Base-by-base conservation (phyloP, 2,329 filamentous ascomycete genomes). In the Trichophyton equinum region DNA sequence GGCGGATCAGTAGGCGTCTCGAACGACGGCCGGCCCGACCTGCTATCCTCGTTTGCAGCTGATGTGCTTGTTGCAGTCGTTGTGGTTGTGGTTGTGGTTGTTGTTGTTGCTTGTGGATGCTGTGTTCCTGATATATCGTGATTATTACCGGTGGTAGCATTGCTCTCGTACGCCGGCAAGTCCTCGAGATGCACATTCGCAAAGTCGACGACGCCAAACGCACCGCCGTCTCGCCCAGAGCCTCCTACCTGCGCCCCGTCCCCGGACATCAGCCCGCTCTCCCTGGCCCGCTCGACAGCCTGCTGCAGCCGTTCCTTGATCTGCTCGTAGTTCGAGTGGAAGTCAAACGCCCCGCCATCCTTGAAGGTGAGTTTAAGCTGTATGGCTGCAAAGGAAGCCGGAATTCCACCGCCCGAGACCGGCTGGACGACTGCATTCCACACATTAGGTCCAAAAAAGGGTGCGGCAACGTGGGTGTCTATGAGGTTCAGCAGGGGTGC, bases 291-390 rank as follows among this genome's bases (percentile, higher is more conserved):
- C 61, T 94, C 88, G 42, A 91, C 83, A 6, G 86, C 89, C 68
- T 96, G 89, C 65, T 87, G 82, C 61, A 96, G 76, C 5, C 90
- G 82, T 70, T 95, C 91, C 70, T 89, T 91, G 65, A 96, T 85
- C 61, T 87, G 81, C 68, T 95, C 89, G 69, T 91, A 96, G 59
- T 83, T 83, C 58, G 84, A 82, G 68, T 91, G 86, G 70, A 95
- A 97, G 67, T 96, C 91, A 72, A 88, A 94, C 62, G 91, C 91
- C n/a, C 92, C 92, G 49, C 92, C 92, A 64, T 97, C 91, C 71
- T 91, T 91, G 78, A 97, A 97, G 22, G 86, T 91, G 68, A 96
- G 81, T 71, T 88, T 91, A 66, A 95, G 74, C 68, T 94, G 89
- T 49, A 96, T 79, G 30, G 85, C 84, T 18, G 86, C 81, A 64